Base-by-base conservation (phyloP, 2,329 filamentous ascomycete species). In the Aspergillus tubingensis region DNA sequence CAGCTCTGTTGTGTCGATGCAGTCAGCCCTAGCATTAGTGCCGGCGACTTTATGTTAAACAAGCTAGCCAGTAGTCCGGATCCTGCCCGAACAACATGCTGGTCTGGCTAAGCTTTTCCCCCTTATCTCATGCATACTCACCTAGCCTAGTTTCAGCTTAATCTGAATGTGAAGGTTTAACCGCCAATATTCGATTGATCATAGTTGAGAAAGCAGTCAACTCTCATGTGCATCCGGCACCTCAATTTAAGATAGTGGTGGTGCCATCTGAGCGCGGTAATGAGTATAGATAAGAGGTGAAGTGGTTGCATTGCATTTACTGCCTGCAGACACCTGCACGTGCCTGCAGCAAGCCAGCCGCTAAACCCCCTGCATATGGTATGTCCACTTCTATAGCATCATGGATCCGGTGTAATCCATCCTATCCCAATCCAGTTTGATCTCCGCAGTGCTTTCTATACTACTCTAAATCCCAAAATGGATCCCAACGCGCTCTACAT, bases 401-500 rank as follows among this genome's bases (percentile, higher is more conserved):
- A 36, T 43, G 39, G 39, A 43, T 43, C n/a, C 13, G 41, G 19
- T 21, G 8, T 13, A 11, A 17, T 43, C 41, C 8, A 11, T 32
- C 54, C 41, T 59, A 21, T 48, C 41, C 39, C 11, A 19, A 49
- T 38, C 23, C n/a, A 27, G 10, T 13, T 13, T 51, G 23, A 5
- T 23, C 13, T 32, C 41, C 39, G 43, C 11, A 32, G 19, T 11
- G 25, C 10, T 11, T 30, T 23, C 5, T 19, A n/a, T 19, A 1
- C 10, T 13, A 1, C 11, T 36, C 10, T 44, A 3, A 10, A 56
- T 59, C 38, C 41, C 19, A 25, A 36, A 43, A 50, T 50, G 47
- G 8, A 17, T 10, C 55, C 54, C 21, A 62, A 65, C 30, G 61
- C 57, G n/a, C 55, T 70, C 21, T 71, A 68, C 57, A 67, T 73